Evolutionary conservation across 306 rosid species (phyloP), one percentile per base, ranked within the genome.

Genomic region (Cajanus cajan): DNA sequence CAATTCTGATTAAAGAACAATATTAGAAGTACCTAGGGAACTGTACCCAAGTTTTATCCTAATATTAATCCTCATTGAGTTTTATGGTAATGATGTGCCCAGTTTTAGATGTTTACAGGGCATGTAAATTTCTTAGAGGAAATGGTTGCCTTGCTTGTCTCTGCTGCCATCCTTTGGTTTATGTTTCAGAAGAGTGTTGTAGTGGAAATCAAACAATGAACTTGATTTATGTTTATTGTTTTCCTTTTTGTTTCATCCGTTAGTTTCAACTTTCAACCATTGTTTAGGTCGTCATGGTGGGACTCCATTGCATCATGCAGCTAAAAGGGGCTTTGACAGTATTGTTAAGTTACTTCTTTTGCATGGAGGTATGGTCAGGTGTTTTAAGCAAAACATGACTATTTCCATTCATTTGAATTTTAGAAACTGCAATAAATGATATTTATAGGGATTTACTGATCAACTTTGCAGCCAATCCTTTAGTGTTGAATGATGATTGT

Each of bases 281-380:
- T 73, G 21, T 65, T 28, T 52, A 93, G 98, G 96, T 61, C 90
- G 96, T 28, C 85, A 88, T 74, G 97, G 90, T 37, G 99, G 99
- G 71, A 93, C 98, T 82, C 97, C 99, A 24, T 81, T 96, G 68
- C 98, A 96, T 78, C 99, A 96, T 86, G 98, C 99, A 4, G 96
- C 99, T 74, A 96, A 96, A 86, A 89, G 91, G 83, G 98, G 98
- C 76, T 91, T 86, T 71, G 93, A 90, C 31, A 84, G 79, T 67
- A 84, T 86, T 78, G 94, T 91, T 40, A 91, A 88, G 87, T 69
- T 95, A 79, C 98, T 95, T 81, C 94, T 95, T 84, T 64, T 21
- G 21, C 85, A 85, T 82, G 96, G 97, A 91, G 97, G 99, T 96
- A 74, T 62, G 79, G 21, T 74, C n/a, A 10, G 64, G 63, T 83